These are phyloP conservation scores for Letharia columbiana DNA, from an alignment of 495 filamentous ascomycete genomes.

Conservation along the genomic window DNA sequence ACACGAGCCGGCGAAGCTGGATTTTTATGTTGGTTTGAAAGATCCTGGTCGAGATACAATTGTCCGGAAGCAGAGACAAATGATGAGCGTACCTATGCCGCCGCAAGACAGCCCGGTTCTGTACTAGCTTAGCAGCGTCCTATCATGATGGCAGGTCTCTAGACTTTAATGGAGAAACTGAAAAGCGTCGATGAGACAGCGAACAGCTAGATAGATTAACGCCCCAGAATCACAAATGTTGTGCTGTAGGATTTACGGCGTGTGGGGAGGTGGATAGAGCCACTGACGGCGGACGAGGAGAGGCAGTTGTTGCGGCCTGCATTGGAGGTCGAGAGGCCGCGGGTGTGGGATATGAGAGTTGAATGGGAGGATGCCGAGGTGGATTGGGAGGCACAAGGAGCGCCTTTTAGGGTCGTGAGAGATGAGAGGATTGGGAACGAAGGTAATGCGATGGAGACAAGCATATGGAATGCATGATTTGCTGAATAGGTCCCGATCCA, in stretches of 20 bases:
- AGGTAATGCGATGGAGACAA: neutral
- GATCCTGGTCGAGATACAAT: no score
- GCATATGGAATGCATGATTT: neutral
- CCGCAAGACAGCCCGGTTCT: no score
- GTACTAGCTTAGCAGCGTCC: no score
- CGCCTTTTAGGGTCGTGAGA: neutral
- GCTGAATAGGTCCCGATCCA: neutral
- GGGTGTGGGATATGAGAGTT: neutral
- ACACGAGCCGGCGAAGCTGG: neutral
- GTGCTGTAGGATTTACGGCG: no score
- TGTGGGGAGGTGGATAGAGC: neutral
- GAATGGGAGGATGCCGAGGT: neutral
- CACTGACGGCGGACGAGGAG: neutral
- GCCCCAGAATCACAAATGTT: no score
- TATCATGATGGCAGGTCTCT: no score
- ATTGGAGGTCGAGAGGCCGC: neutral
- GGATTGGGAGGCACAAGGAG: neutral
- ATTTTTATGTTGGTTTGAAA: no score
- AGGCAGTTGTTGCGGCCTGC: neutral
- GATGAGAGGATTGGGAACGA: neutral
- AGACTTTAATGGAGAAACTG: no score
- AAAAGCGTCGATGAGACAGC: no score
- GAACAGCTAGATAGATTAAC: no score
- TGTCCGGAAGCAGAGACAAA: no score
- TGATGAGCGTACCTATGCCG: no score